A percentile compares a stretch with the other conserved stretches of the same genome.
Conservation (phyloP, 306 rosid species). For the Fragaria iinumae region DNA sequence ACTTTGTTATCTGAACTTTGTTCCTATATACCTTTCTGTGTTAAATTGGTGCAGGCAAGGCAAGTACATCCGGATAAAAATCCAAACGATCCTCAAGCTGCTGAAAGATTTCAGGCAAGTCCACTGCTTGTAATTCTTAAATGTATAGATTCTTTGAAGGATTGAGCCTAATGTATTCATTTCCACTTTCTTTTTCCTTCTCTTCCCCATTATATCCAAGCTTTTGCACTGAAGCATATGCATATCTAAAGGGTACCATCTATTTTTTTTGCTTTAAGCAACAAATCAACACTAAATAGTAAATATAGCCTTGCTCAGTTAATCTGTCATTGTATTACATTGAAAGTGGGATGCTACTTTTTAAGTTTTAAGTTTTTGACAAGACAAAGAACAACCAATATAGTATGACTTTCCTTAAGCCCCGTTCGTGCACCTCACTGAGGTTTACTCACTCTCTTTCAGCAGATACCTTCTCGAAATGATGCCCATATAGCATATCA, state of each 20-base stretch:
- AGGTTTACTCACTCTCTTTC: not conserved
- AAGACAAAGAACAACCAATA: not conserved
- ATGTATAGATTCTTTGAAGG: not conserved
- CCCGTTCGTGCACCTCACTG: not conserved
- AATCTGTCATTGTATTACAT: not conserved
- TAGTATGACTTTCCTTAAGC: not conserved
- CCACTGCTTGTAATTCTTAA: not conserved
- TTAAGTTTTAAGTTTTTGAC: not conserved
- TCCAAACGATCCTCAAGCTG: constrained; percentile 81
- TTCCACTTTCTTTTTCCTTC: not conserved
- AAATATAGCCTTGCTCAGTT: not conserved
- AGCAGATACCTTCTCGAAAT: not conserved
- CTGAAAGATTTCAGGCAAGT: constrained; percentile 74
- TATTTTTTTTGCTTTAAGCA: not conserved
- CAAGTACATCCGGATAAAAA: constrained; percentile 97
- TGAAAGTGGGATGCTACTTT: not conserved
- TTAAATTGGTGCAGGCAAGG: constrained; percentile 58
- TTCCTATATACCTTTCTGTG: not conserved
- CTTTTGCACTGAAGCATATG: not conserved
- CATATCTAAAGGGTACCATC: not conserved
- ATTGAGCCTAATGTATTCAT: not conserved
- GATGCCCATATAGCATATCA: not conserved
- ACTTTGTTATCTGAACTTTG: not conserved
- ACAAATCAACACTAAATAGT: not conserved
- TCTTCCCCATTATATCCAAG: not conserved